Conservation (phyloP, 2,329 filamentous ascomycete genomes). For the Balansia obtecta region DNA sequence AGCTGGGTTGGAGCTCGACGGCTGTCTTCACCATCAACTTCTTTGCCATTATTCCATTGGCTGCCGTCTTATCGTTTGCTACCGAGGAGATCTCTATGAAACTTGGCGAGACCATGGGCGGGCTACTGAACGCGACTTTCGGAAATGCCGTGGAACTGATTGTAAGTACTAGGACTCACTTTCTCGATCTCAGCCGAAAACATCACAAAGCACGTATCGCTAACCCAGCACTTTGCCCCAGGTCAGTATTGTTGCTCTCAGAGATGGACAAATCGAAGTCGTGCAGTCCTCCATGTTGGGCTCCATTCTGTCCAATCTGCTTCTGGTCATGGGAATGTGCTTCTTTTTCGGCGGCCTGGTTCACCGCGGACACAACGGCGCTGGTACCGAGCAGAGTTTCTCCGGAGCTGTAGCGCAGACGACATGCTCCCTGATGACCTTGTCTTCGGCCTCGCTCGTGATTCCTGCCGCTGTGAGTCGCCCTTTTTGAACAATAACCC, state of each 20-base stretch:
- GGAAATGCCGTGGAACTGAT: slow-evolving; percentile 73
- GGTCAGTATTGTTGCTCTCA: slow-evolving; percentile 87
- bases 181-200: no score
- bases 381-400: slow-evolving; percentile 56
- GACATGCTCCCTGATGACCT: slow-evolving; percentile 60
- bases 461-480: slow-evolving; percentile 54
- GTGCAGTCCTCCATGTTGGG: slow-evolving; percentile 98
- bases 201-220: not conserved
- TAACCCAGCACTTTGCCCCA: slow-evolving; percentile 21
- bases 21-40: slow-evolving; percentile 68
- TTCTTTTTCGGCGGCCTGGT: slow-evolving; percentile 63
- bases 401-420: slow-evolving; percentile 68
- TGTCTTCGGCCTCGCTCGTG: slow-evolving; percentile 65
- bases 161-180: slow-evolving; percentile 29
- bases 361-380: slow-evolving; percentile 43
- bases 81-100: slow-evolving; percentile 65
- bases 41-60: slow-evolving; percentile 66
- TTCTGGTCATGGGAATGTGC: slow-evolving; percentile 75
- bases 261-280: slow-evolving; percentile 77
- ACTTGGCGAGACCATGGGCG: slow-evolving; percentile 62
- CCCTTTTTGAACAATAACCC: no score
- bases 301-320: slow-evolving; percentile 85
- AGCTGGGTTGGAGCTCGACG: slow-evolving; percentile 48
- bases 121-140: slow-evolving; percentile 64
- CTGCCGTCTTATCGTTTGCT: slow-evolving; percentile 61